Conservation (phyloP, 2,329 filamentous ascomycete species). For the Colletotrichum cereale region DNA sequence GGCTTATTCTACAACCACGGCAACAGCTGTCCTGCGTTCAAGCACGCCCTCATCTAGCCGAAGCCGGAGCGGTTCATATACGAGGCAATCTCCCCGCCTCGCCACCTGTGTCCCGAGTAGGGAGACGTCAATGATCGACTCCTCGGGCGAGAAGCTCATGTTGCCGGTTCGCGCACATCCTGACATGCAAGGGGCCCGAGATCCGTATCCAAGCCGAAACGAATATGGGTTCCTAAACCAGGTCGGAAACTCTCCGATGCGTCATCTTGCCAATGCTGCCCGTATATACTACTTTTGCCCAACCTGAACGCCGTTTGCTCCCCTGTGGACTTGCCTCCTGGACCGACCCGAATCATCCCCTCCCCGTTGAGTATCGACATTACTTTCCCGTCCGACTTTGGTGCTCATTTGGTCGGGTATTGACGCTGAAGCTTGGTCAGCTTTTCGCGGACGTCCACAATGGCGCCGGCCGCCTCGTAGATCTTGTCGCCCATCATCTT, state of each 20-base stretch:
- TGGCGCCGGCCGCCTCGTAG: slow-evolving; percentile 38
- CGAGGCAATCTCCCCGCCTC: neutral
- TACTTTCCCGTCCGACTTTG: slow-evolving; percentile 33
- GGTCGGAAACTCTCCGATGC: neutral
- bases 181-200: neutral
- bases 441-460: slow-evolving; percentile 43
- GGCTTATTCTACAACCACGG: neutral
- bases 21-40: neutral
- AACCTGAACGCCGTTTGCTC: slow-evolving; percentile 36
- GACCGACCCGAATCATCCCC: neutral
- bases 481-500: slow-evolving; percentile 43
- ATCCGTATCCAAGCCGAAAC: neutral
- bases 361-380: neutral
- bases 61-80: neutral
- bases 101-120: neutral
- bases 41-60: neutral
- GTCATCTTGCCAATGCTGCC: slow-evolving; percentile 7
- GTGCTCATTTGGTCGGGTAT: slow-evolving; percentile 46
- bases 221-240: neutral
- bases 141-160: neutral
- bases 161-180: neutral
- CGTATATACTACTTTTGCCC: slow-evolving; percentile 31
- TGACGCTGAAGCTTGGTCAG: slow-evolving; percentile 44
- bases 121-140: neutral
- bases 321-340: neutral